Evolutionary conservation across 345 rosid genomes (phyloP), one percentile per base, ranked within the genome.

Genomic region (Anacardium occidentale): DNA sequence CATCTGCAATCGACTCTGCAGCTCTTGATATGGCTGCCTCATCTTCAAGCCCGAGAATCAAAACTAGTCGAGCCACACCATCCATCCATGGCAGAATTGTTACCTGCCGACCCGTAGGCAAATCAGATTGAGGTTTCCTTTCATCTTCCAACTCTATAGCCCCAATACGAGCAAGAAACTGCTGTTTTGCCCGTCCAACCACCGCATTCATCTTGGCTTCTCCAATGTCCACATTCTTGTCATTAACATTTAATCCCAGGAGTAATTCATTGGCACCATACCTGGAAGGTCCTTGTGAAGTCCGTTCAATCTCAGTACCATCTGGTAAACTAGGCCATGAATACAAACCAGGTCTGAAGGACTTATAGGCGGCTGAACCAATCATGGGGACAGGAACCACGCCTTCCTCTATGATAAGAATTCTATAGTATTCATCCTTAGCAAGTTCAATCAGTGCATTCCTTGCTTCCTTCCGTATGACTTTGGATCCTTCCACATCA

Each of bases 261-360:
- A 89, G 93, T 63, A 90, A 76, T 68, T 91, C 90, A 55, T 91
- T 83, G 54, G 96, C 98, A 77, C 94, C 97, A 72, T 76, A 91
- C 68, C 80, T 89, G 9, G 91, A 88, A 82, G 87, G 92, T 63
- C 79, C 78, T 69, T 77, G 81, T 65, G 82, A 72, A 44, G 86
- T 79, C 69, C 76, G 90, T 70, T 87, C 89, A 29, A 91, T 79
- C 73, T 80, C 82, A 37, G 87, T 78, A 45, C 91, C 96, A 73
- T 93, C 98, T 34, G 97, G 97, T 69, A 93, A 81, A 63, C 77
- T 83, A 77, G 97, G 96, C 97, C 94, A 86, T 18, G 98, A 88
- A 80, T 85, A 70, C 74, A 89, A 75, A 71, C 76, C 81, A 18
- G 96, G 94, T 83, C 73, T 79, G 47, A 84, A 89, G 50, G 94